Evolutionary conservation across 2,329 filamentous ascomycete genomes (phyloP).

Genomic region (Penicillium glabrum): DNA sequence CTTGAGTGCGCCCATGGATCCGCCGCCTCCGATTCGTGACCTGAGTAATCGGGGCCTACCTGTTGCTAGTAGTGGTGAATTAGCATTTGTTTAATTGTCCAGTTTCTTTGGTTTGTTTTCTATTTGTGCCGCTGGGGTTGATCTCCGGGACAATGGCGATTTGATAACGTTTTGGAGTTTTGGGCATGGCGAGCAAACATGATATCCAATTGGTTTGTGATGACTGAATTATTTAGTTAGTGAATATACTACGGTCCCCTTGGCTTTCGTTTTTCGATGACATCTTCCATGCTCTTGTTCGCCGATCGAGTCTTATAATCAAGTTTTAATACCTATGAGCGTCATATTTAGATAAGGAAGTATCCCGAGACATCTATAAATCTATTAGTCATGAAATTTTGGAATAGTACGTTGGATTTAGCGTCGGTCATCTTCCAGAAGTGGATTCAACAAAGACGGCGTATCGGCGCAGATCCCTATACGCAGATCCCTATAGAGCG

Average conservation of each 20-base stretch:
- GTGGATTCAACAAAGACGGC: neutral
- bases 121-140: neutral
- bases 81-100: slow-evolving; percentile 24
- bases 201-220: slow-evolving; percentile 28
- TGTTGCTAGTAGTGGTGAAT: slow-evolving; percentile 23
- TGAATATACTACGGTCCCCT: neutral
- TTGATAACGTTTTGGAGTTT: slow-evolving; percentile 14
- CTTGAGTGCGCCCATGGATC: slow-evolving; percentile 14
- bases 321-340: neutral
- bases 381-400: neutral
- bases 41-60: slow-evolving; percentile 18
- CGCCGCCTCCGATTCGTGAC: slow-evolving; percentile 14
- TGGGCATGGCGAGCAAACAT: slow-evolving; percentile 23
- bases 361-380: too few relatives aligned
- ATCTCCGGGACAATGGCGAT: neutral
- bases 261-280: neutral
- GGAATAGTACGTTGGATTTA: neutral
- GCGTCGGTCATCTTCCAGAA: neutral
- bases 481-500: neutral
- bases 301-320: neutral
- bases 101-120: neutral
- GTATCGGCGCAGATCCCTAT: neutral
- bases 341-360: too few relatives aligned
- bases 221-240: neutral
- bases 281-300: neutral